phyloP scores from a whole-genome alignment of 495 filamentous ascomycete genomes.

The Lophium mytilinum region DNA sequence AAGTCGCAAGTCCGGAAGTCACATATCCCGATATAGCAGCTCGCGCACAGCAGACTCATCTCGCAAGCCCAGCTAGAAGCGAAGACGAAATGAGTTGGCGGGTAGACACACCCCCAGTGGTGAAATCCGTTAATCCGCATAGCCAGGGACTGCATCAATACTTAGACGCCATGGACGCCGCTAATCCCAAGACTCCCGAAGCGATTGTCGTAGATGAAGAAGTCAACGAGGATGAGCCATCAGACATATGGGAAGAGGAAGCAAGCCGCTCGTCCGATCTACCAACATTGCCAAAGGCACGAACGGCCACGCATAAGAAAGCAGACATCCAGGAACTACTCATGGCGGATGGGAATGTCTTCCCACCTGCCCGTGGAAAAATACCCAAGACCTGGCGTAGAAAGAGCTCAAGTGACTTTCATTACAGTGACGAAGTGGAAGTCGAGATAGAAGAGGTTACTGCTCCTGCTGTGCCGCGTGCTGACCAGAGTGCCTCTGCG shows the following conservation, averaged over 20 bases:
- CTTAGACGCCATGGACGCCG: too few relatives aligned
- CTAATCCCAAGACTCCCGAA: not conserved
- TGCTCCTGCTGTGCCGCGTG: not conserved
- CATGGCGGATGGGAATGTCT: conserved; percentile 2
- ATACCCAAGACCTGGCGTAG: conserved; percentile 39
- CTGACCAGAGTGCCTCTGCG: not conserved
- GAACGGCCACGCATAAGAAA: not conserved
- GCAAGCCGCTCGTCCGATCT: conserved; percentile 32
- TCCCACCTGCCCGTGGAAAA: conserved; percentile 33
- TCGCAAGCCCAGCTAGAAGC: conserved; percentile 27
- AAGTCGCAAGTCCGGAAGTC: not conserved
- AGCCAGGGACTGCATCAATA: too few relatives aligned
- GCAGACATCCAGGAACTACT: conserved; percentile 24
- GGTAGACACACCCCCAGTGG: conserved; percentile 22
- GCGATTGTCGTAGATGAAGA: conserved; percentile 20
- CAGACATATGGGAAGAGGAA: conserved; percentile 40
- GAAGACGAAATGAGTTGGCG: conserved; percentile 33
- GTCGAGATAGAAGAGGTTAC: conserved; percentile 2
- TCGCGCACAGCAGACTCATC: conserved; percentile 1
- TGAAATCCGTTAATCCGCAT: too few relatives aligned
- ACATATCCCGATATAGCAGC: conserved; percentile 11
- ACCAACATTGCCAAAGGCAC: not conserved
- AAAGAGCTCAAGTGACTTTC: conserved; percentile 31
- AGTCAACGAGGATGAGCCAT: conserved; percentile 15
- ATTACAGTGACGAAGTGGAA: conserved; percentile 29